Conservation (phyloP, 345 rosid species). For the Conringia planisiliqua region DNA sequence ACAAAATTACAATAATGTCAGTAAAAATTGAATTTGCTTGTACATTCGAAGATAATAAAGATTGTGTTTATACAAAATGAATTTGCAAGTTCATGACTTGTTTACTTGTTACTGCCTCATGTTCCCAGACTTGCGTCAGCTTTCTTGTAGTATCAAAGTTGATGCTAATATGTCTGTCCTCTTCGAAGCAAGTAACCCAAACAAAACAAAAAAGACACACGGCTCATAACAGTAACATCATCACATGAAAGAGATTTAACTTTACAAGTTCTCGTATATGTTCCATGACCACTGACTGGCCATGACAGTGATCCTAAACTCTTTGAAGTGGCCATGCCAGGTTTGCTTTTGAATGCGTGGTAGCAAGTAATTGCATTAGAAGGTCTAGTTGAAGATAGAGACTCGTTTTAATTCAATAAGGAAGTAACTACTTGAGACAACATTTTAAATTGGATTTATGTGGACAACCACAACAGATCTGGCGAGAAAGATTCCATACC, state of each 20-base stretch:
- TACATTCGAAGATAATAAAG: too few species aligned
- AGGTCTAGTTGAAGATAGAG: background rate
- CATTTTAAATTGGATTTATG: background rate
- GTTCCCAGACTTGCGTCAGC: background rate
- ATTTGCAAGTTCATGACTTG: background rate
- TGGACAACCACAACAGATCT: background rate
- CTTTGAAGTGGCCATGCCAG: background rate
- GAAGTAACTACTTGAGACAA: background rate
- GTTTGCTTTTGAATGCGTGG: background rate
- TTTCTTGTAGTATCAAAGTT: background rate
- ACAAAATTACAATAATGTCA: background rate
- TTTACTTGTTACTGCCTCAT: background rate
- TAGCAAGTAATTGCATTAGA: background rate
- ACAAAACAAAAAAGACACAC: background rate
- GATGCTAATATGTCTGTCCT: conserved; percentile 1
- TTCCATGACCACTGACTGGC: background rate
- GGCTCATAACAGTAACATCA: background rate
- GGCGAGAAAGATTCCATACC: background rate
- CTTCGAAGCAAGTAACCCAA: background rate
- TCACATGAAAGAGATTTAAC: background rate
- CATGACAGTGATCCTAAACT: background rate
- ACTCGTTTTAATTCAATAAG: background rate
- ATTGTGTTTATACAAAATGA: background rate
- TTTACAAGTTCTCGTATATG: background rate
- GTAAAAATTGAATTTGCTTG: too few species aligned